A percentile compares a stretch with the other conserved stretches of the same genome.
Conservation (phyloP, 208 protist species). For the Trypanosoma melophagium region DNA sequence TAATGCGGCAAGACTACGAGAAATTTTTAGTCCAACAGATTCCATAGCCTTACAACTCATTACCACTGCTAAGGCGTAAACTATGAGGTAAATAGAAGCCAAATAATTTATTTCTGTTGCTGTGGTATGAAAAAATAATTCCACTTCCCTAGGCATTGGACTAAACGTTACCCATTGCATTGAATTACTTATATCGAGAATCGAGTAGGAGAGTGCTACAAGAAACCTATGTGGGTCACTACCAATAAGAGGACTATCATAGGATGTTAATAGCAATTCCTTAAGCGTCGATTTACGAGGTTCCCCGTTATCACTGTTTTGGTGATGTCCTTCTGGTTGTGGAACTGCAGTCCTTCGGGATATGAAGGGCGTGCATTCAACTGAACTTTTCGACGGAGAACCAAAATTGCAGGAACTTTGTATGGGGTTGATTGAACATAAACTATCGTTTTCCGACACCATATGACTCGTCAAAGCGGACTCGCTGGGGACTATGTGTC, state of each 20-base stretch:
- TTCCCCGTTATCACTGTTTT: too few species aligned
- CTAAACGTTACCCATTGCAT: constrained; percentile 22
- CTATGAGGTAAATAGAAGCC: constrained; percentile 10
- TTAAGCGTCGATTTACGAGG: too few species aligned
- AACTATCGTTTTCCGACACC: too few species aligned
- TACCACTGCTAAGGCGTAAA: constrained; percentile 8
- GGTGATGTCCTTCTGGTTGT: too few species aligned
- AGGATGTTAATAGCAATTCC: too few species aligned
- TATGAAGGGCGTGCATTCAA: too few species aligned
- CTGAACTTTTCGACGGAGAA: too few species aligned
- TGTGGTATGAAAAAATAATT: constrained; percentile 11
- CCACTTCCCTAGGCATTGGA: constrained; percentile 4
- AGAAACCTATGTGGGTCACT: constrained; percentile 8
- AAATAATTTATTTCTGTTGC: constrained; percentile 13
- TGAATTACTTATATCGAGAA: constrained; percentile 1
- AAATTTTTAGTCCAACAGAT: constrained; percentile 9
- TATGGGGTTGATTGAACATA: too few species aligned
- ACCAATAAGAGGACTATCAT: neutral
- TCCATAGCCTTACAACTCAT: constrained; percentile 23
- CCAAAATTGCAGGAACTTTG: too few species aligned
- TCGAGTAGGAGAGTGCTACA: constrained; percentile 9
- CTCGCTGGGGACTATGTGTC: too few species aligned
- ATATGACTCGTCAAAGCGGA: too few species aligned
- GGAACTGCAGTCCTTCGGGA: too few species aligned
- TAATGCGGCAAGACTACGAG: neutral